Evolutionary conservation across 345 rosid genomes (phyloP).

Genomic region (Brassica cretica): DNA sequence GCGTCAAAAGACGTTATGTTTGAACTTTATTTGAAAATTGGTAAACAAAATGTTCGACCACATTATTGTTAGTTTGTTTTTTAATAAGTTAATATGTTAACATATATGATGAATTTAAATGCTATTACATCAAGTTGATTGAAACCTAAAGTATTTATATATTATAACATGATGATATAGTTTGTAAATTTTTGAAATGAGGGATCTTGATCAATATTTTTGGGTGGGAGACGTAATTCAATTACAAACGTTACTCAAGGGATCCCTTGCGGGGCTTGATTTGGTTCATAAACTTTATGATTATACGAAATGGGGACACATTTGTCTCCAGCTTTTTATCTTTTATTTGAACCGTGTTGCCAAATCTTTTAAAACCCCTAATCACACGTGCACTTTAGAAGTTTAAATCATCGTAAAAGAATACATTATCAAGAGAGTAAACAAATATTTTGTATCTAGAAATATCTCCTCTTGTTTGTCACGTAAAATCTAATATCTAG

Average conservation of each 20-base stretch:
- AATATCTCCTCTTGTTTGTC: neutral
- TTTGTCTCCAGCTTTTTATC: constrained; percentile 3
- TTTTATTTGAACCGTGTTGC: constrained; percentile 17
- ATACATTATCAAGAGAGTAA: neutral
- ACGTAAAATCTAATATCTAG: neutral
- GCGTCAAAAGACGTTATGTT: neutral
- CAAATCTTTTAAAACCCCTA: neutral
- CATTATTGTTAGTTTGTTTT: neutral
- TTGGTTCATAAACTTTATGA: constrained; percentile 19
- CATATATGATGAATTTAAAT: neutral
- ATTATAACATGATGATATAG: neutral
- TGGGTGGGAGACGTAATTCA: constrained; percentile 33
- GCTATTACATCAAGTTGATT: neutral
- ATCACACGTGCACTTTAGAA: constrained; percentile 31
- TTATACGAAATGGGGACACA: constrained; percentile 21
- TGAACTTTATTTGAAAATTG: neutral
- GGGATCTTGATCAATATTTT: neutral
- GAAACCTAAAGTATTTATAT: neutral
- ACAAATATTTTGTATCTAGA: constrained; percentile 8
- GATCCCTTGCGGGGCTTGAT: neutral
- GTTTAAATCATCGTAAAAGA: neutral
- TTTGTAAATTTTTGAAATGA: neutral
- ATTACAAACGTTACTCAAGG: neutral
- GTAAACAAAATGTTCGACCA: neutral
- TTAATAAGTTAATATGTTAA: neutral